A percentile compares a stretch with the other conserved stretches of the same genome.
These are phyloP conservation scores for Malus hybrid DNA, from an alignment of 331 rosid genomes.

Conservation along the genomic window DNA sequence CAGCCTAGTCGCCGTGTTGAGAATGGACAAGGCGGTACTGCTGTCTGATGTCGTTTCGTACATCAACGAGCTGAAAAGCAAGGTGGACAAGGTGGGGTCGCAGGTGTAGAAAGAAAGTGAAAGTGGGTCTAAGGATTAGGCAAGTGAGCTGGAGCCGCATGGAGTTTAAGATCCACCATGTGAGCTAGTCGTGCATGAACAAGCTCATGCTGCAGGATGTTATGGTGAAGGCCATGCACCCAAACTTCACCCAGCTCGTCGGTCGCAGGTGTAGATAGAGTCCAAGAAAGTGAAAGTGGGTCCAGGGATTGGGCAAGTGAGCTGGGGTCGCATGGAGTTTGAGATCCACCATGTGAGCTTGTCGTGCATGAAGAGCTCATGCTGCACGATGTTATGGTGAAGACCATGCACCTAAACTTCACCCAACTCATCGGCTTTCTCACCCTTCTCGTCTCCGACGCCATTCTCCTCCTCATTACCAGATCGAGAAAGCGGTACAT, in stretches of 20 bases:
- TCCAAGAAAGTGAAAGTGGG: constrained; percentile 32
- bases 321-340: constrained; percentile 57
- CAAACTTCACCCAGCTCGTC: no score
- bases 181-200: constrained; percentile 56
- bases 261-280: constrained; percentile 22
- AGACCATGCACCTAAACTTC: not conserved
- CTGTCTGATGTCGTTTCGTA: constrained; percentile 72
- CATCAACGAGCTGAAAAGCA: constrained; percentile 53
- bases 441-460: no score
- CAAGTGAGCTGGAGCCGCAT: constrained; percentile 53
- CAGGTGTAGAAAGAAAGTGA: constrained; percentile 39
- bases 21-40: constrained; percentile 86
- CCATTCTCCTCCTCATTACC: no score
- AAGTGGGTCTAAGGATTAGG: not conserved
- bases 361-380: constrained; percentile 55
- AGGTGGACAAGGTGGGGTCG: constrained; percentile 47
- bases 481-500: no score
- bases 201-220: constrained; percentile 78
- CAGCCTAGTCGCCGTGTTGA: constrained; percentile 28
- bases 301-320: constrained; percentile 12
- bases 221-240: constrained; percentile 23
- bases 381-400: constrained; percentile 75
- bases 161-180: constrained; percentile 65
- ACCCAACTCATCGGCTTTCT: not conserved
- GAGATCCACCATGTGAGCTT: constrained; percentile 68